Conservation (phyloP, 345 rosid species). For the Moricandia moricandioides region DNA sequence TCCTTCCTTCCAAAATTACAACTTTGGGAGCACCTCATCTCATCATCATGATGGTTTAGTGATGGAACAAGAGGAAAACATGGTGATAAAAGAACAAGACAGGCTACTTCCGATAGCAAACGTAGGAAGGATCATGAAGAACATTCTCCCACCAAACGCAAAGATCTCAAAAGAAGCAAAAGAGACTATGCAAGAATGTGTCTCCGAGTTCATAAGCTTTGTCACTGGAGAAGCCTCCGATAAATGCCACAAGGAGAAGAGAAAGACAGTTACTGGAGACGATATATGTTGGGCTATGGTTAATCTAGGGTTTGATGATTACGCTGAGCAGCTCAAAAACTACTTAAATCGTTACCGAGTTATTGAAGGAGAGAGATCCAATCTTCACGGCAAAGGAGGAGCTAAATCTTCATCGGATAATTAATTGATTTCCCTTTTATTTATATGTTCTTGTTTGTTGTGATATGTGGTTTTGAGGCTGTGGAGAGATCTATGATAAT, state of each 20-base stretch:
- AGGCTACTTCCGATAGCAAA: constrained; percentile 69
- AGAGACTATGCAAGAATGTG: constrained; percentile 80
- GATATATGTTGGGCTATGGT: constrained; percentile 73
- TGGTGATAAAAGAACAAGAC: constrained; percentile 59
- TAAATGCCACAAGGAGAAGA: constrained; percentile 70
- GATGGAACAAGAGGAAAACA: constrained; percentile 37
- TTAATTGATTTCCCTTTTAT: neutral
- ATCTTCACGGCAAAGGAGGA: constrained; percentile 37
- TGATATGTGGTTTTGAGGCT: constrained; percentile 27
- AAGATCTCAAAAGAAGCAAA: constrained; percentile 75
- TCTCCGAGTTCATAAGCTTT: constrained; percentile 74
- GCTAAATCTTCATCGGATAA: constrained; percentile 23
- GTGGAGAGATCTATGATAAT: neutral
- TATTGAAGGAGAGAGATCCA: constrained; percentile 55
- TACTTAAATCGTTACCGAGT: constrained; percentile 52
- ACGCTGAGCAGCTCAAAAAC: constrained; percentile 51
- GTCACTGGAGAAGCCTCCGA: constrained; percentile 73
- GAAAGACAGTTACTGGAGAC: constrained; percentile 68
- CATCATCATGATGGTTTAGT: constrained; percentile 27
- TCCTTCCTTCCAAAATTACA: constrained; percentile 23
- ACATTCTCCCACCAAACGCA: constrained; percentile 61
- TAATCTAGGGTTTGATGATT: constrained; percentile 68
- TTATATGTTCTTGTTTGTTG: neutral
- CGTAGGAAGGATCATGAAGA: constrained; percentile 76
- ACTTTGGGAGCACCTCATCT: constrained; percentile 31